These are phyloP conservation scores for Magnolia sinica DNA, from an alignment of 164 flowering plant genomes.

Conservation along the genomic window DNA sequence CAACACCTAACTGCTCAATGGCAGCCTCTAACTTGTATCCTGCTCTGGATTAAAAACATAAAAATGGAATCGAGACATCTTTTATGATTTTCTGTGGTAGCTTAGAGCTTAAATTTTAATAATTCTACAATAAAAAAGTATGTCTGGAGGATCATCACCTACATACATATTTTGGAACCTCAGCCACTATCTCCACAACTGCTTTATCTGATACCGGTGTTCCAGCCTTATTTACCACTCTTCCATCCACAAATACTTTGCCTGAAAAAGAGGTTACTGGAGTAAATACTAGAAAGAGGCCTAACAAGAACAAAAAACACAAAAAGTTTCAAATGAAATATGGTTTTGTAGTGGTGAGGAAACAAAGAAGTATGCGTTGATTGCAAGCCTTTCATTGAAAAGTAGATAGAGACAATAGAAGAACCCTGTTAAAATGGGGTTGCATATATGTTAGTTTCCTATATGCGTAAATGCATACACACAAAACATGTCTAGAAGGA, in stretches of 20 bases:
- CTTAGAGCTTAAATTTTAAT: neutral
- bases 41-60: conserved; percentile 48
- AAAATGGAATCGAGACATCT: neutral
- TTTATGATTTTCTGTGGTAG: neutral
- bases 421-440: too few relatives aligned
- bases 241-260: conserved; percentile 87
- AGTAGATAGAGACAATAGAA: too few relatives aligned
- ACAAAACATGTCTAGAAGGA: too few relatives aligned
- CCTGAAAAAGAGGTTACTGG: conserved; percentile 36
- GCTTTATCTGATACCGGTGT: conserved; percentile 74
- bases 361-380: neutral
- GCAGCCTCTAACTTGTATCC: conserved; percentile 98
- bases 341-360: neutral
- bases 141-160: conserved; percentile 63
- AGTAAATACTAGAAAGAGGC: neutral
- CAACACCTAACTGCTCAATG: conserved; percentile 76
- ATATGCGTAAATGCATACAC: too few relatives aligned
- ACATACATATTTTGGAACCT: conserved; percentile 98
- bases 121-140: neutral
- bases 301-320: neutral
- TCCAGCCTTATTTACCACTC: conserved; percentile 79
- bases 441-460: too few relatives aligned
- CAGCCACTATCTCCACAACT: conserved; percentile 77
- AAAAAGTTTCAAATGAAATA: neutral
- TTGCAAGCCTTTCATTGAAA: too few relatives aligned